Base-by-base conservation (phyloP, 805 yeast species). In the Blastobotrys attinorum region DNA sequence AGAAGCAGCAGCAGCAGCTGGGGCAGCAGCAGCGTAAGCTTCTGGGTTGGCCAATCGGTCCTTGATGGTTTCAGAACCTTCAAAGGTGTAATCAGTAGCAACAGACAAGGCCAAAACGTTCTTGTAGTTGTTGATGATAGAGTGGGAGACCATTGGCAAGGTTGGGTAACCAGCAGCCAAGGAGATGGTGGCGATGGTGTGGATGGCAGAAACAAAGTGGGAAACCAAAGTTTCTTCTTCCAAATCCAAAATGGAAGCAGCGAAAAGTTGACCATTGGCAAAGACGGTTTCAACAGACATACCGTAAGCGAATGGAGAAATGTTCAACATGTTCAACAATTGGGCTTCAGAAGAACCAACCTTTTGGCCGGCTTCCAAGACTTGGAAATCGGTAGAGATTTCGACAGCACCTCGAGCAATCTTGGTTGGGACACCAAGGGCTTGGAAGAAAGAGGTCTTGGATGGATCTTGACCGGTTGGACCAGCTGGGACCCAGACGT, bases 381-480 rank as follows among this genome's bases (percentile, higher is more conserved):
- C 96, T 79, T 85, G 85, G 66, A 92, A 95, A 69, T 92, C 98
- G 63, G 83, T 73, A 72, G 87, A 88, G 75, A 92, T 92, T 79
- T 92, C 99, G 82, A 92, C 92, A 76, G 96, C 88, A 92, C 99
- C 99, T 85, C 99, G 89, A 75, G 96, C 92, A 88, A 92, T 92
- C 94, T 92, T 92, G 86, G 99, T 92, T 81, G 98, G 98, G 66
- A 92, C 96, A 86, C 97, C 97, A 66, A 92, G 82, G 69, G 99
- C 98, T 82, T 92, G 99, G 97, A 92, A 92, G 95, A 92, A 92
- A 70, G 98, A 92, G 67, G 99, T 92, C 87, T 92, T 92, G 83
- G 97, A 97, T 75, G 99, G 99, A 79, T 92, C 98, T 95, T 92
- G 89, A 84, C 97, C 97, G 63, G 99, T 92, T 96, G 92, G 92